Evolutionary conservation across 2,329 filamentous ascomycete genomes (phyloP).

Genomic region (Fusarium decemcellulare): DNA sequence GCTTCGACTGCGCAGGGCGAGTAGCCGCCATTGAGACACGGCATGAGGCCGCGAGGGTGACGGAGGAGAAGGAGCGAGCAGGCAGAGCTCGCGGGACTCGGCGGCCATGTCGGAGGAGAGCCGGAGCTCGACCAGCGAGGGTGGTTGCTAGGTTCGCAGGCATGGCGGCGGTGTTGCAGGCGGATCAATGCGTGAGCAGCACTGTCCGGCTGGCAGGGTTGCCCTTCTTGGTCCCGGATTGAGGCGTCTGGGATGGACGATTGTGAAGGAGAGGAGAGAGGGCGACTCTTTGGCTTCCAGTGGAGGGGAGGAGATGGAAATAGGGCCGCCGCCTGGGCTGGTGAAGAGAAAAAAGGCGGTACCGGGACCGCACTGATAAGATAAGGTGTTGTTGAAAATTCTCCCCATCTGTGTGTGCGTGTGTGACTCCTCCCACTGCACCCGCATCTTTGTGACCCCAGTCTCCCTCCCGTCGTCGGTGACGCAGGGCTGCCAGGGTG

Average conservation of each 20-base stretch:
- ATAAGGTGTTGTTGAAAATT: slow-evolving; percentile 37
- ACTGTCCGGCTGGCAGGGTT: slow-evolving; percentile 54
- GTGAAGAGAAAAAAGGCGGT: slow-evolving; percentile 45
- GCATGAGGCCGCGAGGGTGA: slow-evolving; percentile 48
- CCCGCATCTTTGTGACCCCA: neutral
- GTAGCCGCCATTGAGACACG: slow-evolving; percentile 45
- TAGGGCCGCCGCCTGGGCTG: slow-evolving; percentile 19
- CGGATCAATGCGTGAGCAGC: slow-evolving; percentile 54
- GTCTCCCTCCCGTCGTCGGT: neutral
- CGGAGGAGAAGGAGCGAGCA: slow-evolving; percentile 60
- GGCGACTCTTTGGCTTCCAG: slow-evolving; percentile 44
- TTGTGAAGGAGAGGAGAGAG: slow-evolving; percentile 40
- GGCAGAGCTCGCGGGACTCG: slow-evolving; percentile 62
- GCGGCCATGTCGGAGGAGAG: slow-evolving; percentile 69
- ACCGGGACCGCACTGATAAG: slow-evolving; percentile 17
- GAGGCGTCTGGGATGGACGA: slow-evolving; percentile 43
- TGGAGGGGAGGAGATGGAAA: slow-evolving; percentile 31
- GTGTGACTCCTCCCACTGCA: slow-evolving; percentile 35
- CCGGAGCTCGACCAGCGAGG: slow-evolving; percentile 70
- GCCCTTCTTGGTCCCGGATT: slow-evolving; percentile 50
- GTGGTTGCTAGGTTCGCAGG: slow-evolving; percentile 56
- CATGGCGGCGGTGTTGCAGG: slow-evolving; percentile 52
- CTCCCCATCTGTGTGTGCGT: slow-evolving; percentile 25
- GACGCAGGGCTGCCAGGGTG: slow-evolving; percentile 12
- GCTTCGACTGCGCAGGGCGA: slow-evolving; percentile 56